Percentiles rank a stretch among this genome's conserved stretches.
Conservation (phyloP, 805 yeast genomes). For the Lachancea fermentati region DNA sequence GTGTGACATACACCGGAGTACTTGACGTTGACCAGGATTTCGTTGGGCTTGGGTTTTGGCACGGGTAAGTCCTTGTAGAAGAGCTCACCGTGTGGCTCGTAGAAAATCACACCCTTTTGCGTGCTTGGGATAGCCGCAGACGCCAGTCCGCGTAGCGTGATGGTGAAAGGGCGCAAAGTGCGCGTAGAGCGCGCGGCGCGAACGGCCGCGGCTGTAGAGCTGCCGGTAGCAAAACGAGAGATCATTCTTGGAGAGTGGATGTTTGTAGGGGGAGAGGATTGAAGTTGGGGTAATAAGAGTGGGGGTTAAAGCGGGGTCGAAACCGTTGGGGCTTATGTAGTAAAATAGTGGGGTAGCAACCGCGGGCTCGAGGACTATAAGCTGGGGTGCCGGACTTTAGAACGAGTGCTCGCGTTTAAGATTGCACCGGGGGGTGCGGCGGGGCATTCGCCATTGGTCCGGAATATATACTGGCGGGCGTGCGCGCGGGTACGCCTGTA, state of each 20-base stretch:
- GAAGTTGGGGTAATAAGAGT: no score
- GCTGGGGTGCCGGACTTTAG: no score
- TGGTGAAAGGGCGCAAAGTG: background rate
- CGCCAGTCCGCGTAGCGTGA: conserved; percentile 1
- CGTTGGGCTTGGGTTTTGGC: conserved; percentile 59
- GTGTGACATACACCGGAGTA: conserved; percentile 75
- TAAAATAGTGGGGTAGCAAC: no score
- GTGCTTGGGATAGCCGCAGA: conserved; percentile 36
- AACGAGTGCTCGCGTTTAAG: no score
- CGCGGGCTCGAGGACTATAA: no score
- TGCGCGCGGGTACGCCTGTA: no score
- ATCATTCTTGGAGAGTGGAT: background rate
- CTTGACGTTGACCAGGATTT: conserved; percentile 58
- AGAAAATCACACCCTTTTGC: conserved; percentile 48
- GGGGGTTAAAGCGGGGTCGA: no score
- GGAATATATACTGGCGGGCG: no score
- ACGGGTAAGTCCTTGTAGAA: conserved; percentile 49
- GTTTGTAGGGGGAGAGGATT: no score
- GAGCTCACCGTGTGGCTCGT: conserved; percentile 42
- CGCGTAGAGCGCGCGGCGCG: conserved; percentile 1
- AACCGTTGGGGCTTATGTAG: no score
- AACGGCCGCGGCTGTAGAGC: background rate
- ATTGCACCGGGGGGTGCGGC: background rate
- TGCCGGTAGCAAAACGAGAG: background rate
- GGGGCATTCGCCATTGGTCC: no score